Evolutionary conservation across 441 rosid genomes (phyloP), one percentile per base, ranked within the genome.

Genomic region (Daphne laureola): DNA sequence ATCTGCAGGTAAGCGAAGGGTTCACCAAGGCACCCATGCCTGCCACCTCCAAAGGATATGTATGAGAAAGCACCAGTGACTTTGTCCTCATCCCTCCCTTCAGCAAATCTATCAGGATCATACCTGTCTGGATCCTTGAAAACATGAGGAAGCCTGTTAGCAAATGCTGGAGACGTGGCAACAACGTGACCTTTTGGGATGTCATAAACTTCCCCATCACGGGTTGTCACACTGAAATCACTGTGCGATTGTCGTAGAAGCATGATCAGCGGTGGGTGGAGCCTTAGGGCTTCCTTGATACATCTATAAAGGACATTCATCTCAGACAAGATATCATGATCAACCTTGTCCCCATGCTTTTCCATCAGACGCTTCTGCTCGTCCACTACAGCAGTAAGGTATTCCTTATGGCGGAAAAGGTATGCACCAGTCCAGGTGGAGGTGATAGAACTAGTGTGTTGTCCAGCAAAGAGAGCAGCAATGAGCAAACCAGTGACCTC

Each of bases 371-470:
- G 63, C 69, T 75, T 87, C 78, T 94, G 99, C 75, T 90, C 99
- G 41, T 86, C 88, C 59, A 71, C 4, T 13, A 84, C 98, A 26
- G 80, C 83, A 7, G 84, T 64, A 54, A 82, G 64, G 70, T 68
- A 78, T 53, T 87, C 54, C 65, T 78, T 84, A 76, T 81, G 68
- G 26, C 64, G 65, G 54, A 87, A 77, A 53, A 90, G 88, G 58
- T 93, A 90, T 64, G 97, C 93, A 27, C 99, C 98, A 0, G 96
- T 87, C 99, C 99, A 94, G 0, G 85, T 80, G 57, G 98, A 94
- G 59, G 99, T 90, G 72, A 94, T 94, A 45, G 99, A 94, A 69
- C 99, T 94, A n/a, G 99, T 94, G 70, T 94, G 99, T 79, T 94
- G 99, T 51, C 98, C 98, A 15, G 95, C 98, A 70, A 94, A 94